phyloP scores from a whole-genome alignment of 2,329 filamentous ascomycete genomes.

The Hymenoscyphus linearis region DNA sequence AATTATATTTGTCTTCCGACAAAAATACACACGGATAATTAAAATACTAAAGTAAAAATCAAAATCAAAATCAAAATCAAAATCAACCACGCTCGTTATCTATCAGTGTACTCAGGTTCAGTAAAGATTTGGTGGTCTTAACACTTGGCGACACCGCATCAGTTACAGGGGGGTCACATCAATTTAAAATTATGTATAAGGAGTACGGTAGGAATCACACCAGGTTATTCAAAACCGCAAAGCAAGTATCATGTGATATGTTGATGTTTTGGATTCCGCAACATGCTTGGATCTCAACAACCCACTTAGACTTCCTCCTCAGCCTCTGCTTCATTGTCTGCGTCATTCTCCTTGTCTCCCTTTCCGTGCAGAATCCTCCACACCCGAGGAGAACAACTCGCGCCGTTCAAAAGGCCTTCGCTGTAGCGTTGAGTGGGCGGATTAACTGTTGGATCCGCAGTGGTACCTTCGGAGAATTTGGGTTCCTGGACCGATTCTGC shows the following conservation, averaged over 20 bases:
- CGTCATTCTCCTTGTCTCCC: neutral
- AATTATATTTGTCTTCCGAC: neutral
- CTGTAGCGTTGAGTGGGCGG: neutral
- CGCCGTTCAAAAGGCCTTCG: neutral
- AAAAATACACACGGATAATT: neutral
- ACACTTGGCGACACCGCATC: neutral
- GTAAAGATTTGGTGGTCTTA: neutral
- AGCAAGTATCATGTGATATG: neutral
- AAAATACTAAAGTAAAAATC: neutral
- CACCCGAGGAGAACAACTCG: neutral
- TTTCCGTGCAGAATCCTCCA: neutral
- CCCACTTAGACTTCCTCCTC: neutral
- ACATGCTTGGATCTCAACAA: neutral
- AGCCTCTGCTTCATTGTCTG: neutral
- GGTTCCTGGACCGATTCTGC: neutral
- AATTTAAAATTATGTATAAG: no score
- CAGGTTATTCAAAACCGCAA: neutral
- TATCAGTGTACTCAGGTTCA: neutral
- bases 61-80: neutral
- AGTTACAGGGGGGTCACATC: neutral
- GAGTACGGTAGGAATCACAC: neutral
- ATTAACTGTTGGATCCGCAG: neutral
- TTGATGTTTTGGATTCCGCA: neutral
- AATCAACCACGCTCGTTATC: neutral
- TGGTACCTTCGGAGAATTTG: neutral